Evolutionary conservation across 371 early-diverging fungal species (phyloP).

Genomic region (Mortierella sp.): DNA sequence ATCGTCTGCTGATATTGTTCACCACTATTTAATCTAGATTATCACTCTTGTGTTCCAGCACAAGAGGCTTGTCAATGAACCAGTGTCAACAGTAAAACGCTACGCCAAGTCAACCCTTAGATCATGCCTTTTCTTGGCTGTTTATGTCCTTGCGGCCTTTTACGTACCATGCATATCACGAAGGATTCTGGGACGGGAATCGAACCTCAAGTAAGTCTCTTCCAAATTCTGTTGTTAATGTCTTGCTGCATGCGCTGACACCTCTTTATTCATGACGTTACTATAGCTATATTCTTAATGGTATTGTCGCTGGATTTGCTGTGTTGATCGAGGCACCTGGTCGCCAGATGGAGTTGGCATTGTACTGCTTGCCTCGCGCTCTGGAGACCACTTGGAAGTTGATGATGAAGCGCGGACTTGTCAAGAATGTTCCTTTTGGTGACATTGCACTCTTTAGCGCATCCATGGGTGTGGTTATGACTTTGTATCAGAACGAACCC

Average conservation of each 20-base stretch:
- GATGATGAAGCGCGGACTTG: slow-evolving; percentile 31
- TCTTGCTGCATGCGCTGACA: background rate
- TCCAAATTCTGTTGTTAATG: background rate
- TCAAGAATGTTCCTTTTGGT: slow-evolving; percentile 63
- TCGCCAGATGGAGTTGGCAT: slow-evolving; percentile 82
- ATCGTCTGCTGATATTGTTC: background rate
- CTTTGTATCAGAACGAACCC: slow-evolving; percentile 85
- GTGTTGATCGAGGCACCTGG: slow-evolving; percentile 84
- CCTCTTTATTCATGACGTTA: too few species aligned
- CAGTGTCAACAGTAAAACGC: slow-evolving; percentile 39
- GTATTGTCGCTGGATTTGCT: slow-evolving; percentile 76
- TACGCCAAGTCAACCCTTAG: slow-evolving; percentile 72
- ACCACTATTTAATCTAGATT: slow-evolving; percentile 15
- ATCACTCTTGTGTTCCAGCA: slow-evolving; percentile 54
- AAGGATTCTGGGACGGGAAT: slow-evolving; percentile 67
- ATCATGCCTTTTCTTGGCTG: slow-evolving; percentile 78
- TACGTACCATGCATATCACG: slow-evolving; percentile 77
- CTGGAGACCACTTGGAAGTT: slow-evolving; percentile 81
- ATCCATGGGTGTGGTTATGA: slow-evolving; percentile 86
- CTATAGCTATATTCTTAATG: slow-evolving; percentile 69
- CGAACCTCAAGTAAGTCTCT: slow-evolving; percentile 61
- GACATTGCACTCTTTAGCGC: slow-evolving; percentile 76
- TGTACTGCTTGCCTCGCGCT: slow-evolving; percentile 88
- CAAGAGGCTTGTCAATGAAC: slow-evolving; percentile 48
- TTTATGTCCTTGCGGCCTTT: slow-evolving; percentile 75